Evolutionary conservation across 2,329 filamentous ascomycete species (phyloP).

Genomic region (Aspergillus alliaceus): DNA sequence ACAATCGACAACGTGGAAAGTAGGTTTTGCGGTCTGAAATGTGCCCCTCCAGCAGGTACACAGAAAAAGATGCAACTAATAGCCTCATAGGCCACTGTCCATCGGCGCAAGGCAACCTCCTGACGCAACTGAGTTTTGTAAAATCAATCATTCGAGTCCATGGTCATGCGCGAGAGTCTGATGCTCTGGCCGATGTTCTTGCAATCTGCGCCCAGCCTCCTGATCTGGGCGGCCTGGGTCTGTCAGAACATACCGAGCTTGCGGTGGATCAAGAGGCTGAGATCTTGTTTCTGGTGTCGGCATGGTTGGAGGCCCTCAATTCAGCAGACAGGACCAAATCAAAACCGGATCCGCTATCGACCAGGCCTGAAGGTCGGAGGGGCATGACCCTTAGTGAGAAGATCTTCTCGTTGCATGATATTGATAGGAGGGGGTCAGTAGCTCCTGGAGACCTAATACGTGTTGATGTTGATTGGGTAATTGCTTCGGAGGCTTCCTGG

Average conservation of each 20-base stretch:
- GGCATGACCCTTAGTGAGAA: constrained; percentile 29
- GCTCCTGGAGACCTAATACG: constrained; percentile 43
- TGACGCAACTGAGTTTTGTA: background rate
- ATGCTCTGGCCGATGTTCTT: constrained; percentile 18
- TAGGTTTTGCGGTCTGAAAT: no score
- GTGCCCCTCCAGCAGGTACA: background rate
- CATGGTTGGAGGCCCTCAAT: constrained; percentile 31
- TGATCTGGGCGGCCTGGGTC: constrained; percentile 19
- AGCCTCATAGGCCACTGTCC: background rate
- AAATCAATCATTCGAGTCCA: background rate
- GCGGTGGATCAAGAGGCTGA: constrained; percentile 16
- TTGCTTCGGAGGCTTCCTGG: constrained; percentile 48
- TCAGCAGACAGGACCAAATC: constrained; percentile 21
- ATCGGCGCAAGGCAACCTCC: background rate
- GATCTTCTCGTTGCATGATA: constrained; percentile 46
- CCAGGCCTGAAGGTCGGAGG: constrained; percentile 14
- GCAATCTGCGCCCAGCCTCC: constrained; percentile 17
- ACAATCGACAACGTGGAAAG: no score
- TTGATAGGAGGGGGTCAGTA: constrained; percentile 17
- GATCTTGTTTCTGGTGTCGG: constrained; percentile 25
- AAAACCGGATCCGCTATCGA: constrained; percentile 3
- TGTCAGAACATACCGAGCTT: background rate
- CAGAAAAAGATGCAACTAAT: background rate
- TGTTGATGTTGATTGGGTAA: constrained; percentile 49
- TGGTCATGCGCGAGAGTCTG: constrained; percentile 5